Base-by-base conservation (phyloP, 2,329 filamentous ascomycete species). In the Alternaria atra region DNA sequence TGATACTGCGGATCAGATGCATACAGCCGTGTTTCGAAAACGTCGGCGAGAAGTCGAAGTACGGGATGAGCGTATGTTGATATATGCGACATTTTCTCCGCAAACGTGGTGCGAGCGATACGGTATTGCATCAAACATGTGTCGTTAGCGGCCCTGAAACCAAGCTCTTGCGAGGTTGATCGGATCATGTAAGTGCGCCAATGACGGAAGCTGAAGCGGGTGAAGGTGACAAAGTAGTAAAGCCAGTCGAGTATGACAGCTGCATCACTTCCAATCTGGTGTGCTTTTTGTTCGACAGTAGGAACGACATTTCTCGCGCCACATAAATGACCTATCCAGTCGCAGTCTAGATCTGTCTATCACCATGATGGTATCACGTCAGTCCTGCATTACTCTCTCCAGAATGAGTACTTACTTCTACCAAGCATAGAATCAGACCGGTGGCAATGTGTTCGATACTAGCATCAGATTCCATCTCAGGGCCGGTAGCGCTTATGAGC, bases 141-240 rank as follows among this genome's bases (percentile, higher is more conserved):
- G 1, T 30, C 10, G 4, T 34, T 27, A 4, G 47, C 32, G 0
- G 30, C 32, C 8, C 42, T 32, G 37, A 61, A 61, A 4, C 59
- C 47, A 4, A 64, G 52, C n/a, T 50, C 55, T 25, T 29, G 13
- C 1, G 52, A 55, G 30, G 52, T 35, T 17, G 51, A 17, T 50
- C 43, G 39, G 17, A 64, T 54, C 9, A 46, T 40, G 15, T 64
- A 59, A 9, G 61, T 64, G 15, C 61, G 61, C 61, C 61, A 62
- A 35, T 64, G 61, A 6, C 61, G 58, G 15, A 61, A 34, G 42
- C 44, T 56, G 20, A 64, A 61, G 35, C 61, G 61, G 1, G 58
- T 30, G 5, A 64, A 52, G 42, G 52, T 35, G 27, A 58, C 61
- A 30, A 61, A 64, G 37, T 64, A 48, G 43, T 58, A 59, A 3